Evolutionary conservation across 768 basidiomycete species (phyloP), one percentile per base, ranked within the genome.

Genomic region (Trametes cinnabarina): DNA sequence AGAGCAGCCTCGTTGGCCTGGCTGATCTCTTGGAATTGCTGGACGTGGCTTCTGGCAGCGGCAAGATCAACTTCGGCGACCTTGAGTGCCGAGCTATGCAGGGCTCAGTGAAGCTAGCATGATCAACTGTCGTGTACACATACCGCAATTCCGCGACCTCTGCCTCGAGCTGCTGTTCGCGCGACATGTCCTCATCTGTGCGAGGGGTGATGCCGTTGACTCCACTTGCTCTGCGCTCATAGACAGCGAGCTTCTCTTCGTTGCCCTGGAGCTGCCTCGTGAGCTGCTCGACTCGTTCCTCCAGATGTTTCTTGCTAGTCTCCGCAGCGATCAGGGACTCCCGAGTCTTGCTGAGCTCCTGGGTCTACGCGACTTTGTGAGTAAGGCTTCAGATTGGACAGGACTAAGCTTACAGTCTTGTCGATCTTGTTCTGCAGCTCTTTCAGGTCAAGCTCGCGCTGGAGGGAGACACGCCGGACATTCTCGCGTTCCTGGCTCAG

Each of bases 121-220:
- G 30, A 32, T 32, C 7, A 22, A 6, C 46, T 41, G 39, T 60
- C 1, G 25, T 0, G 23, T 14, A 10, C 40, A 72, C 78, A 26
- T 55, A 92, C 90, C 92, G 79, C 19, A 94, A 79, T 52, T 94
- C 92, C 3, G 92, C 93, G 19, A 94, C 88, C 67, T 94, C 90
- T 15, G 83, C 77, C 70, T 93, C 86, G 9, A 94, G 79, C 65
- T 91, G 89, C 65, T 92, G 87, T 68, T 94, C 93, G 10, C 79
- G 80, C 60, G 78, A 79, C 60, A 85, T 58, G 61, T 80, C 79
- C 51, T 79, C 74, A 60, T 82, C 77, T 23, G 69, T 67, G 15
- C 62, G 65, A 42, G 75, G 70, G 20, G 63, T 47, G 11, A 72
- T 52, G 20, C 74, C 73, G 43, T 63, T 60, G 5, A 68, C 43